Conservation (phyloP, 1,284 basidiomycete genomes). For the Pterulicium gracile region DNA sequence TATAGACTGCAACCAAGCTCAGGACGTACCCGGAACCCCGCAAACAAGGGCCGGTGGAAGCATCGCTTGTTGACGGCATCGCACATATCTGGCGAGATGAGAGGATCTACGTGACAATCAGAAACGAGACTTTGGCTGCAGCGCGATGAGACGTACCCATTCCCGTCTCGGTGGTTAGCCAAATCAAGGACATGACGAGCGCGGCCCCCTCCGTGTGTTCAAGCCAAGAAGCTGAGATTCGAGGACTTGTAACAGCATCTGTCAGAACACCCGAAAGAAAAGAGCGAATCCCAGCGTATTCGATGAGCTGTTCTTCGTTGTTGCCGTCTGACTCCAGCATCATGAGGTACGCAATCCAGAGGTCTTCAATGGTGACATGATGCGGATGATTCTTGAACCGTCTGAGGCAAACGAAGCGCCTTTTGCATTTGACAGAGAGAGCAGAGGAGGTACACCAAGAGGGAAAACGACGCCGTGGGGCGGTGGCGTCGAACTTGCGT, state of each 20-base stretch:
- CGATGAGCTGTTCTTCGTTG: conserved; percentile 42
- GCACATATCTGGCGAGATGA: conserved; percentile 8
- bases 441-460: conserved; percentile 25
- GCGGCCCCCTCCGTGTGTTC: conserved; percentile 24
- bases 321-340: conserved; percentile 59
- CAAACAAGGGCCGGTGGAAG: conserved; percentile 19
- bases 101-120: not conserved
- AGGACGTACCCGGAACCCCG: conserved; percentile 24
- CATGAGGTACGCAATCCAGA: conserved; percentile 62
- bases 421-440: conserved; percentile 27
- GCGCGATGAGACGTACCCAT: conserved; percentile 9
- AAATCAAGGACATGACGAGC: conserved; percentile 45
- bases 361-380: conserved; percentile 21
- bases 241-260: conserved; percentile 3
- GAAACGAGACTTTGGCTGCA: not conserved
- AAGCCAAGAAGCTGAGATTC: conserved; percentile 15
- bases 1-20: not conserved
- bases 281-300: conserved; percentile 25
- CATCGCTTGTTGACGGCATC: conserved; percentile 11
- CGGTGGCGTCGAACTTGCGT: conserved; percentile 47
- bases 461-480: conserved; percentile 42
- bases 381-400: conserved; percentile 21
- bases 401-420: conserved; percentile 24
- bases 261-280: conserved; percentile 13
- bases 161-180: conserved; percentile 41